These are phyloP conservation scores for Furcasterigmium sp. DNA, from an alignment of 2,329 filamentous ascomycete genomes.

Conservation along the genomic window DNA sequence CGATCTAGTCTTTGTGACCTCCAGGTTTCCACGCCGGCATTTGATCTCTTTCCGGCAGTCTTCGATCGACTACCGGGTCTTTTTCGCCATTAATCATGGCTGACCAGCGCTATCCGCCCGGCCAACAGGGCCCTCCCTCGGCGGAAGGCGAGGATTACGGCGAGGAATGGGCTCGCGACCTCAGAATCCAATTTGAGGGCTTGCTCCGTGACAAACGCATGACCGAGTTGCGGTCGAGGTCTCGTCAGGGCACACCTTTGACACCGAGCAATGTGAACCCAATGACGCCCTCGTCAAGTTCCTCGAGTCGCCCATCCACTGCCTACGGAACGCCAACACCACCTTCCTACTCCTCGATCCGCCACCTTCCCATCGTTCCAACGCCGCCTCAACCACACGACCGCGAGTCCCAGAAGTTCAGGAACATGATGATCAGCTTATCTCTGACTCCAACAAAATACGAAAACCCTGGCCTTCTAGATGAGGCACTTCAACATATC, in stretches of 20 bases:
- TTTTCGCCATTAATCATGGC: conserved; percentile 24
- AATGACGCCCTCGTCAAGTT: conserved; percentile 39
- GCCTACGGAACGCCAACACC: conserved; percentile 38
- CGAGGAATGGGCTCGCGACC: conserved; percentile 71
- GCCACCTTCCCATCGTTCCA: conserved; percentile 55
- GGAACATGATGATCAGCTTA: conserved; percentile 77
- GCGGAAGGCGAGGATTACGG: conserved; percentile 43
- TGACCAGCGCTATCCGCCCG: conserved; percentile 28
- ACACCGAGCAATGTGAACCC: no score
- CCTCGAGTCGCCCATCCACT: conserved; percentile 39
- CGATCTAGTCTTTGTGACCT: no score
- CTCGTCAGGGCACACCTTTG: conserved; percentile 52
- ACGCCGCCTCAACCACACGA: conserved; percentile 65
- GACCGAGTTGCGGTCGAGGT: conserved; percentile 59
- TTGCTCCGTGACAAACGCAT: conserved; percentile 81
- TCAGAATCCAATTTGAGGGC: conserved; percentile 81
- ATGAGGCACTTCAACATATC: conserved; percentile 83
- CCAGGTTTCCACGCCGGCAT: no score
- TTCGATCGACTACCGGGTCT: conserved; percentile 3
- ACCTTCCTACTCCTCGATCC: conserved; percentile 42
- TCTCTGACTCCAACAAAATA: conserved; percentile 89
- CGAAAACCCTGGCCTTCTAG: conserved; percentile 90
- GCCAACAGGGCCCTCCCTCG: conserved; percentile 17
- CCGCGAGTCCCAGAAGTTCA: conserved; percentile 65
- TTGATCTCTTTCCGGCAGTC: conserved; percentile 2